Conservation (phyloP, 192 early-diverging fungal species). For the Lobosporangium transversale region DNA sequence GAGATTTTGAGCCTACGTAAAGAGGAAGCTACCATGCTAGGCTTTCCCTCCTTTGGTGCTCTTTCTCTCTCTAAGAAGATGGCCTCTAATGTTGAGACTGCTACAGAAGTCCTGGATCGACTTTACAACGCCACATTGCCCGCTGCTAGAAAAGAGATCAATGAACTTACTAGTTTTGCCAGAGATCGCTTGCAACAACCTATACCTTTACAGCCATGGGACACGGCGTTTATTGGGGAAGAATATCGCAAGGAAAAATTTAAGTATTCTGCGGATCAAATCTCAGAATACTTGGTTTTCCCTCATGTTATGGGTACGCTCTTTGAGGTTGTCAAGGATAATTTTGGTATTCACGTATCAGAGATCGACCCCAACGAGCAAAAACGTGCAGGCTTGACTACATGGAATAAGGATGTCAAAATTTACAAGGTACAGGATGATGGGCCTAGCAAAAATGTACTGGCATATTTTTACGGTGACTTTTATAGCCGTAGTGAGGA, state of each 20-base stretch:
- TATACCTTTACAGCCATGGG: slow-evolving; percentile 62
- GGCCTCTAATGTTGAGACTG: slow-evolving; percentile 57
- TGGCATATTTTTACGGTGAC: slow-evolving; percentile 71
- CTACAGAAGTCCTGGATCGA: slow-evolving; percentile 54
- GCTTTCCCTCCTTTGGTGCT: slow-evolving; percentile 58
- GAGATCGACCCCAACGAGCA: slow-evolving; percentile 53
- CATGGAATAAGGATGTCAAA: slow-evolving; percentile 68
- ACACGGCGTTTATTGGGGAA: slow-evolving; percentile 57
- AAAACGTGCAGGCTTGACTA: slow-evolving; percentile 43
- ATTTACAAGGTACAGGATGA: slow-evolving; percentile 63
- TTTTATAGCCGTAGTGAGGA: slow-evolving; percentile 65
- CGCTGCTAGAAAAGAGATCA: slow-evolving; percentile 56
- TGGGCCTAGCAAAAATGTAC: slow-evolving; percentile 37
- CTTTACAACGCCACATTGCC: slow-evolving; percentile 58
- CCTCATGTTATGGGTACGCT: slow-evolving; percentile 63
- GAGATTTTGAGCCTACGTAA: slow-evolving; percentile 63
- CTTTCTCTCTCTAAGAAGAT: slow-evolving; percentile 67
- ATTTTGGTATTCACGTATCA: slow-evolving; percentile 59
- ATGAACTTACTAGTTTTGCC: slow-evolving; percentile 58
- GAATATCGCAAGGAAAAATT: slow-evolving; percentile 63
- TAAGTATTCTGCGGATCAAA: slow-evolving; percentile 63
- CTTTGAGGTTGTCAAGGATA: slow-evolving; percentile 62
- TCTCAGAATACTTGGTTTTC: slow-evolving; percentile 65
- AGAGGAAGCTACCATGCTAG: slow-evolving; percentile 62
- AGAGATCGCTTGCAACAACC: slow-evolving; percentile 32